These are phyloP conservation scores for Globisporangium rhizosaccharum DNA, from an alignment of 352 stramenopile species.

Conservation along the genomic window DNA sequence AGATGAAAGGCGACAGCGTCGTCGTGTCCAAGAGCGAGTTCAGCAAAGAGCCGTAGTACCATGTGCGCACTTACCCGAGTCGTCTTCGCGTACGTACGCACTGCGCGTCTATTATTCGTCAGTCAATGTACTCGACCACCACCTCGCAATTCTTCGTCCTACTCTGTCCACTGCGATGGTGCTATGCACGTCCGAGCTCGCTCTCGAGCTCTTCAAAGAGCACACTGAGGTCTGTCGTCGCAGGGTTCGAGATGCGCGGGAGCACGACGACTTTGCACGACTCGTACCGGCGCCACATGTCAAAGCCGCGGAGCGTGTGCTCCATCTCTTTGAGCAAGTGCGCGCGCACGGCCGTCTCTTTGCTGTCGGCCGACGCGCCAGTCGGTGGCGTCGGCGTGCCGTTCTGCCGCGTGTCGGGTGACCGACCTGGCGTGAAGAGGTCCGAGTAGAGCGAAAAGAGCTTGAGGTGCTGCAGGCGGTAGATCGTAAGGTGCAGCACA, in stretches of 20 bases:
- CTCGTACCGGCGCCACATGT: conserved; percentile 86
- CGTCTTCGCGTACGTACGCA: neutral
- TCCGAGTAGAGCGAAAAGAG: conserved; percentile 78
- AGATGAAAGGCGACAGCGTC: conserved; percentile 80
- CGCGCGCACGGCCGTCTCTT: conserved; percentile 59
- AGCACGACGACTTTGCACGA: conserved; percentile 60
- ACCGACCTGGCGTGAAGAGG: conserved; percentile 68
- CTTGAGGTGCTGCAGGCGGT: conserved; percentile 78
- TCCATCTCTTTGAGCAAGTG: conserved; percentile 84
- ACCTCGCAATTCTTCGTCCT: no score
- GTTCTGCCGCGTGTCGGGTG: conserved; percentile 65
- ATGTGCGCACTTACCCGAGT: neutral
- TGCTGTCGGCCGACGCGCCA: conserved; percentile 37
- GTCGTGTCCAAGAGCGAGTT: conserved; percentile 89
- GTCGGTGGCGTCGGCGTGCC: conserved; percentile 61
- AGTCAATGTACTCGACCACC: neutral
- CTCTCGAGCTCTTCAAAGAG: conserved; percentile 71
- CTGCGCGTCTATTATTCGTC: neutral
- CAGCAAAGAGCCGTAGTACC: conserved; percentile 52
- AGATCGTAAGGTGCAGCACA: conserved; percentile 76
- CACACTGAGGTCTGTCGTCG: conserved; percentile 52
- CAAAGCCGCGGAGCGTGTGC: conserved; percentile 76
- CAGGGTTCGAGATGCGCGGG: conserved; percentile 68
- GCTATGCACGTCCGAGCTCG: conserved; percentile 39
- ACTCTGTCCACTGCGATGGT: no score